Evolutionary conservation across 345 rosid species (phyloP).

Genomic region (Syzygium aqueum): DNA sequence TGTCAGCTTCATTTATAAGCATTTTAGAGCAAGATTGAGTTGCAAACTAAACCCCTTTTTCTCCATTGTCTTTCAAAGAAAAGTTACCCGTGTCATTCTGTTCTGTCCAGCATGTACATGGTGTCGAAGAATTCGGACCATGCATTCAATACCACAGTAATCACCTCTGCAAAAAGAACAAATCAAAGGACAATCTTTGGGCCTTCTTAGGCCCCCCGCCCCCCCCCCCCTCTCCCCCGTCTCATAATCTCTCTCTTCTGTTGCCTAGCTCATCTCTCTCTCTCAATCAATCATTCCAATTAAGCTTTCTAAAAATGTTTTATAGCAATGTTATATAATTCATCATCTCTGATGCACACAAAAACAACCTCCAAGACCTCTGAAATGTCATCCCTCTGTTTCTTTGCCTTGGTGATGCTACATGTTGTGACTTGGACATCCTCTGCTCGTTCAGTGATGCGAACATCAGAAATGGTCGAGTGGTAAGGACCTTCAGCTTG

Average conservation of each 20-base stretch:
- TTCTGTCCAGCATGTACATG: not conserved
- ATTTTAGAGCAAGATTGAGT: not conserved
- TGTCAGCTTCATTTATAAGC: not conserved
- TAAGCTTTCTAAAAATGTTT: not conserved
- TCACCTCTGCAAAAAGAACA: not conserved
- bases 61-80: not conserved
- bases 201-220: not conserved
- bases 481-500: not conserved
- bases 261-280: not conserved
- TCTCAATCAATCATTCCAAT: not conserved
- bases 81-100: not conserved
- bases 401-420: constrained; percentile 3
- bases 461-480: not conserved
- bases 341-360: not conserved
- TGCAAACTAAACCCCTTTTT: not conserved
- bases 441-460: not conserved
- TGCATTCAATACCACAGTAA: not conserved
- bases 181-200: not conserved
- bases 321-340: not conserved
- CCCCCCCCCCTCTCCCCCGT: not conserved
- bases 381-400: constrained; percentile 12
- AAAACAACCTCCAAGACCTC: not conserved
- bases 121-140: not conserved
- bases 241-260: not conserved
- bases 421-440: not conserved